Evolutionary conservation across 2,329 filamentous ascomycete genomes (phyloP).

Genomic region (Cladophialophora immunda): DNA sequence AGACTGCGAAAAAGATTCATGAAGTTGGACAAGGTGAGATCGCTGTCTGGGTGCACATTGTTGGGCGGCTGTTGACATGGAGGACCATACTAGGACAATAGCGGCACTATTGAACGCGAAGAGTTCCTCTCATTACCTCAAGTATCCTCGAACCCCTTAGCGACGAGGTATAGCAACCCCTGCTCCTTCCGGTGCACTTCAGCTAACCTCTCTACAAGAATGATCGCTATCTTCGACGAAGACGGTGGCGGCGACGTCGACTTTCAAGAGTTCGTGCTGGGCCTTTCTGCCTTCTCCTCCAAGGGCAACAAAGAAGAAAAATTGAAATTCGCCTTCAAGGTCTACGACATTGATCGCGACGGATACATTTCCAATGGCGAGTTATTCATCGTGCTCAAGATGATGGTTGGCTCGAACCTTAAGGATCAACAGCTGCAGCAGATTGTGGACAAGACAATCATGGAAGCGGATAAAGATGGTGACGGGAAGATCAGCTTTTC

Average conservation of each 20-base stretch:
- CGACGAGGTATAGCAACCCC: conserved; percentile 74
- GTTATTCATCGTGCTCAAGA: conserved; percentile 99
- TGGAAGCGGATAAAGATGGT: conserved; percentile 95
- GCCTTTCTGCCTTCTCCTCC: conserved; percentile 92
- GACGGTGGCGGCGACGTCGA: conserved; percentile 97
- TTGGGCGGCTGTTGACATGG: conserved; percentile 3
- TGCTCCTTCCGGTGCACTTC: conserved; percentile 11
- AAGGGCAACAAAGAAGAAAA: conserved; percentile 99
- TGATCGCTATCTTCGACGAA: conserved; percentile 99
- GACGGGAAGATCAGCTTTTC: conserved; percentile 99
- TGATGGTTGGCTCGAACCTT: conserved; percentile 99
- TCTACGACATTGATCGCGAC: conserved; percentile 99
- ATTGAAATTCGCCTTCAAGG: conserved; percentile 96
- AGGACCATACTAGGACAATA: conserved; percentile 76
- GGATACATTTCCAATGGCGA: conserved; percentile 99
- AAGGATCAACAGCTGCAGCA: conserved; percentile 98
- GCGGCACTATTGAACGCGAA: conserved; percentile 96
- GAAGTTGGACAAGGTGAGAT: conserved; percentile 91
- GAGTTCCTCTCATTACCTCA: conserved; percentile 97
- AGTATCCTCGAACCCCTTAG: conserved; percentile 96
- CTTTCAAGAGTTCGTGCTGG: conserved; percentile 98
- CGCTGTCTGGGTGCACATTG: not conserved
- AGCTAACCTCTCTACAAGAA: conserved; percentile 61
- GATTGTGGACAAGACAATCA: conserved; percentile 99
- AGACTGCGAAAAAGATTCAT: conserved; percentile 96